A percentile compares a stretch with the other conserved stretches of the same genome.
These are phyloP conservation scores for Basidiobolus heterosporus DNA, from an alignment of 371 early-diverging fungal species.

Conservation along the genomic window DNA sequence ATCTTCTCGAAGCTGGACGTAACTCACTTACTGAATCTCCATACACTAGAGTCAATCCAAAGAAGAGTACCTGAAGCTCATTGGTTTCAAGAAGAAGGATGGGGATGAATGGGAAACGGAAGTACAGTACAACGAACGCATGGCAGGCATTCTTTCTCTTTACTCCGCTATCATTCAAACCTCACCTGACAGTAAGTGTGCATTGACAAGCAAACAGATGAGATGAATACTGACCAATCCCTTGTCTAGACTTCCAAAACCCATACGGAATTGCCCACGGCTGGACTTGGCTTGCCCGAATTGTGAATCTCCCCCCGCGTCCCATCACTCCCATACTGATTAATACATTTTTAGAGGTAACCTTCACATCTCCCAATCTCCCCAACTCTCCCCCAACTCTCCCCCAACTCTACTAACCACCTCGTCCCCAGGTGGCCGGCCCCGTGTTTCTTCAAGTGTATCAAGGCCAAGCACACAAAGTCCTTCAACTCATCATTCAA, in stretches of 20 bases:
- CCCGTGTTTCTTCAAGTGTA: background rate
- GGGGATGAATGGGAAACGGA: background rate
- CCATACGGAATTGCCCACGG: background rate
- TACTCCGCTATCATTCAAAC: conserved; percentile 1
- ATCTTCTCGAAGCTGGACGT: background rate
- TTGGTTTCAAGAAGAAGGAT: background rate
- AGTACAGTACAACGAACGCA: background rate
- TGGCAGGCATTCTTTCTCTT: background rate
- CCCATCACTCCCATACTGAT: background rate
- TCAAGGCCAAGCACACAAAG: background rate
- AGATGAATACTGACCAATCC: background rate
- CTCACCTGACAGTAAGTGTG: background rate
- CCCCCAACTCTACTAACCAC: no score
- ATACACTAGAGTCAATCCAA: conserved; percentile 1
- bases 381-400: no score
- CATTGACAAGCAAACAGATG: background rate
- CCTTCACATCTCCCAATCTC: no score
- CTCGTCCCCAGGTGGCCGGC: background rate
- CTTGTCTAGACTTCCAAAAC: background rate
- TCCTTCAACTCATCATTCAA: background rate
- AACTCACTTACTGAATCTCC: background rate
- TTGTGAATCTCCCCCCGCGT: background rate
- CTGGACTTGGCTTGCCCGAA: background rate
- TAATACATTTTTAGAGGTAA: background rate
- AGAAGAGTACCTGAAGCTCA: background rate